These are phyloP conservation scores for Rosa lucieae DNA, from an alignment of 306 rosid genomes.

Conservation along the genomic window DNA sequence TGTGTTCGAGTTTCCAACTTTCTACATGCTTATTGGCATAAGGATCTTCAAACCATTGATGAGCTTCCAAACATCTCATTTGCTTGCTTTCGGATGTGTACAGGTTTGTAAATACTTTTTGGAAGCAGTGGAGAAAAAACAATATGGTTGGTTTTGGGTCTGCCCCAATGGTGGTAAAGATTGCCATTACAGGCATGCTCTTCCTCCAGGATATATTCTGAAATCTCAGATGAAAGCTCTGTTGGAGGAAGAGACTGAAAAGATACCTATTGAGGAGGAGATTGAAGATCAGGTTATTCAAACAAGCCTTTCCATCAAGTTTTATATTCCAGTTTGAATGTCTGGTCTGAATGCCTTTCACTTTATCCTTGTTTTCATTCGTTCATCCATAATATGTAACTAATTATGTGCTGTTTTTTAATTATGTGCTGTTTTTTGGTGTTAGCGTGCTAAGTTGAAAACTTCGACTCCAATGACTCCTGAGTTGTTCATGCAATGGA, in stretches of 20 bases:
- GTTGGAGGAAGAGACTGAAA: constrained; percentile 72
- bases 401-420: neutral
- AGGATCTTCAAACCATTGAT: neutral
- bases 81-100: neutral
- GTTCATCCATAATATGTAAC: neutral
- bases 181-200: constrained; percentile 96
- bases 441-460: constrained; percentile 69
- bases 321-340: neutral
- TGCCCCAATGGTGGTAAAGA: constrained; percentile 90
- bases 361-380: neutral
- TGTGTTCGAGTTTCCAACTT: neutral
- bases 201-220: constrained; percentile 87
- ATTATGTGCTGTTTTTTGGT: neutral
- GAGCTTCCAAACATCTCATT: neutral
- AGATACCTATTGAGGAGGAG: constrained; percentile 78
- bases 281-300: constrained; percentile 76
- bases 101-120: constrained; percentile 47
- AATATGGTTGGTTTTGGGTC: constrained; percentile 92
- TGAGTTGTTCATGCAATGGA: constrained; percentile 79
- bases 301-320: neutral
- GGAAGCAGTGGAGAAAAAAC: constrained; percentile 94
- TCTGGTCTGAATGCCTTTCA: neutral
- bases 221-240: constrained; percentile 98
- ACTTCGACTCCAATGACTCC: constrained; percentile 81
- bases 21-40: neutral